Conservation (phyloP, 306 rosid species). For the Amphicarpaea edgeworthii region DNA sequence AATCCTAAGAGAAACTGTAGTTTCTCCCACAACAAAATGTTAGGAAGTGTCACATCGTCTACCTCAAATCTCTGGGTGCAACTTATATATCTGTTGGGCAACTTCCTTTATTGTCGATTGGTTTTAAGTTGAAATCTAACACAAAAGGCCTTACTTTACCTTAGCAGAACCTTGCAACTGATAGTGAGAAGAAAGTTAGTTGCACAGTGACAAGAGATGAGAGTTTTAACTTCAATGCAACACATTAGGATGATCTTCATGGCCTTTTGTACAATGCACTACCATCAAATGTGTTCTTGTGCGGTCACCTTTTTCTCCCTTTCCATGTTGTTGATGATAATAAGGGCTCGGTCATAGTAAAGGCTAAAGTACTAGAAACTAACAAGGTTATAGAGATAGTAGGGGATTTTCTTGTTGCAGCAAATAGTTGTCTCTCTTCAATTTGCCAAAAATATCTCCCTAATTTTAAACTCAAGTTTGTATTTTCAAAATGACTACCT, state of each 20-base stretch:
- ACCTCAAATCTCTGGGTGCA: too few relatives aligned
- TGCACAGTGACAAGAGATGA: too few relatives aligned
- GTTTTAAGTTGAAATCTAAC: too few relatives aligned
- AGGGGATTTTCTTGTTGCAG: conserved; percentile 83
- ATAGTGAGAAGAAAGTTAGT: conserved; percentile 20
- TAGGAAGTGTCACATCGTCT: too few relatives aligned
- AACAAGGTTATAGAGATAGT: conserved; percentile 61
- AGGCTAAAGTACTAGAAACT: conserved; percentile 58
- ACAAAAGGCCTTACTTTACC: background rate
- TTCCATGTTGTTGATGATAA: too few relatives aligned
- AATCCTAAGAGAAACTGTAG: conserved; percentile 12
- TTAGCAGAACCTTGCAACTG: conserved; percentile 69
- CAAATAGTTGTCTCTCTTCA: conserved; percentile 87
- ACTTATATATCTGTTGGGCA: too few relatives aligned
- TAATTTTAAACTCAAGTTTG: conserved; percentile 67
- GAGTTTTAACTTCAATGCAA: too few relatives aligned
- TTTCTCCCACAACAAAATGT: background rate
- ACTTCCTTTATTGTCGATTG: too few relatives aligned
- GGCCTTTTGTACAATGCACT: too few relatives aligned
- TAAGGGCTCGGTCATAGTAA: conserved; percentile 51
- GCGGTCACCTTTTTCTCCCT: too few relatives aligned
- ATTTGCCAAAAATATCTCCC: conserved; percentile 69
- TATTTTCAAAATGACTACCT: background rate
- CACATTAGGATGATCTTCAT: too few relatives aligned
- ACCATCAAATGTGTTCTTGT: too few relatives aligned